These are phyloP conservation scores for Xylariaceae sp. DNA, from an alignment of 2,329 filamentous ascomycete species.

Conservation along the genomic window DNA sequence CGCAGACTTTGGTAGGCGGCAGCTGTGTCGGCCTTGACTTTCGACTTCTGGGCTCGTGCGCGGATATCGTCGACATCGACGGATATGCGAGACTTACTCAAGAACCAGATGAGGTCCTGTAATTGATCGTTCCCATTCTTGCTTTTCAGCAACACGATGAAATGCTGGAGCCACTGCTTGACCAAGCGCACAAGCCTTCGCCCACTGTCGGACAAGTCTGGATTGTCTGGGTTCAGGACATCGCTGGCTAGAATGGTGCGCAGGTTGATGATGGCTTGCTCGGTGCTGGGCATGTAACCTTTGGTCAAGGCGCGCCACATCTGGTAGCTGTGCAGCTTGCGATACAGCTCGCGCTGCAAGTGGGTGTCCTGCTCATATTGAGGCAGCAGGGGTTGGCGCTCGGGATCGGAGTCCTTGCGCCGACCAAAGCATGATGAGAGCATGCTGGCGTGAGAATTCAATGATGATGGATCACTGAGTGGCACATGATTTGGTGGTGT, in stretches of 20 bases:
- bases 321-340: slow-evolving; percentile 91
- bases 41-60: slow-evolving; percentile 55
- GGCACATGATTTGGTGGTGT: not conserved
- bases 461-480: not conserved
- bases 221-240: slow-evolving; percentile 69
- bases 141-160: slow-evolving; percentile 75
- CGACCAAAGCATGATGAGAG: slow-evolving; percentile 65
- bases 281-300: slow-evolving; percentile 89
- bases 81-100: slow-evolving; percentile 67
- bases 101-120: slow-evolving; percentile 86
- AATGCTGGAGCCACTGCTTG: slow-evolving; percentile 69
- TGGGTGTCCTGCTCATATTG: slow-evolving; percentile 78
- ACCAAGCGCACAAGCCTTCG: slow-evolving; percentile 66
- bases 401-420: slow-evolving; percentile 47
- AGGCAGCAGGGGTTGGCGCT: slow-evolving; percentile 75
- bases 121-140: slow-evolving; percentile 85
- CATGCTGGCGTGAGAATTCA: slow-evolving; percentile 19
- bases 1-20: slow-evolving; percentile 77
- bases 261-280: slow-evolving; percentile 76
- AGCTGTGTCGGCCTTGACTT: slow-evolving; percentile 64
- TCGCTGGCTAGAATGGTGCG: slow-evolving; percentile 75
- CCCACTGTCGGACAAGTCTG: slow-evolving; percentile 73
- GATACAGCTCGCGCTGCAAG: slow-evolving; percentile 71
- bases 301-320: slow-evolving; percentile 78
- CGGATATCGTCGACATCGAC: slow-evolving; percentile 63